These are phyloP conservation scores for Lolium perenne DNA, from an alignment of 176 grass and related monocot genomes.

Conservation along the genomic window DNA sequence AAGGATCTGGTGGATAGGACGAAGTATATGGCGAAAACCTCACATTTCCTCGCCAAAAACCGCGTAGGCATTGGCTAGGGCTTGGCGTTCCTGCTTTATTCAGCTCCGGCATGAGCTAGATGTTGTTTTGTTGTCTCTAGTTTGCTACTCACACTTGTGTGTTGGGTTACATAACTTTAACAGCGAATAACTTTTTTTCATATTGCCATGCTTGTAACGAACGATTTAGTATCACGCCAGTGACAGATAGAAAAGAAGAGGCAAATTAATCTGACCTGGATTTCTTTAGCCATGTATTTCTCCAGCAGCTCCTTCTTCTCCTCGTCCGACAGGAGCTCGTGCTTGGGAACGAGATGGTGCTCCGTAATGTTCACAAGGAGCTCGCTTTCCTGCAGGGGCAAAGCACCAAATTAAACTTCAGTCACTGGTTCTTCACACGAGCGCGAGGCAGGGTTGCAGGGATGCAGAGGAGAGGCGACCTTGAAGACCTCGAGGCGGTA, in stretches of 20 bases:
- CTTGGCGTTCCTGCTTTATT: no score
- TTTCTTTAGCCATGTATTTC: constrained; percentile 85
- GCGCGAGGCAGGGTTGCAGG: background rate
- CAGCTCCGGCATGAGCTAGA: no score
- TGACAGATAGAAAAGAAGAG: background rate
- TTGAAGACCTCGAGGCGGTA: constrained; percentile 81
- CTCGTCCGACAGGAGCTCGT: constrained; percentile 55
- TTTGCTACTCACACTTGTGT: no score
- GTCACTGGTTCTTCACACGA: background rate
- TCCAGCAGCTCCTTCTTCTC: constrained; percentile 78
- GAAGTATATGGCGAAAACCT: no score
- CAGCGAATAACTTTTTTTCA: background rate
- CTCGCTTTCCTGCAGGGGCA: constrained; percentile 67
- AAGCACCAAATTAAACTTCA: background rate
- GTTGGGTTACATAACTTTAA: background rate
- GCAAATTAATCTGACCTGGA: constrained; percentile 58
- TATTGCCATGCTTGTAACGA: background rate
- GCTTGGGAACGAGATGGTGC: constrained; percentile 75
- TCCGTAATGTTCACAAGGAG: constrained; percentile 92
- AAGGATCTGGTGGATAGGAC: no score
- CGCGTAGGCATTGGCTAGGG: no score
- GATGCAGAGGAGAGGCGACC: constrained; percentile 37
- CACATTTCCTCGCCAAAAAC: no score
- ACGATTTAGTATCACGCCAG: background rate
- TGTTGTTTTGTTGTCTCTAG: no score